Evolutionary conservation across 2,329 filamentous ascomycete genomes (phyloP).

Genomic region (Aspergillus tanneri): DNA sequence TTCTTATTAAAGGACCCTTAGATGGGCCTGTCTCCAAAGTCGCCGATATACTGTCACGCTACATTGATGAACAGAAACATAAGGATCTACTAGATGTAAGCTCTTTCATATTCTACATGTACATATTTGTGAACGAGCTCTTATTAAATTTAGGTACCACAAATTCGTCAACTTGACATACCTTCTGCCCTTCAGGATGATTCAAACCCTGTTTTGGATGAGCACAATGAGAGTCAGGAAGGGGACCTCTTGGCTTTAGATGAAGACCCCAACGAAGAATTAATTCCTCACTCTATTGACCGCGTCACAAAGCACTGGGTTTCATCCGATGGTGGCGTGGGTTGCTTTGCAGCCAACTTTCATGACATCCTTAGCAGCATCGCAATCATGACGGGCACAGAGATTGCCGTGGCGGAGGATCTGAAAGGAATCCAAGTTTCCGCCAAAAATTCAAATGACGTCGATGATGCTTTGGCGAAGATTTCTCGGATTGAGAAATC

Average conservation of each 20-base stretch:
- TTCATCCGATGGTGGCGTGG: constrained; percentile 20
- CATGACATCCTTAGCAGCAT: constrained; percentile 23
- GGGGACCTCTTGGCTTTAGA: constrained; percentile 16
- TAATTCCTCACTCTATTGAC: constrained; percentile 10
- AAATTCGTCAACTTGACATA: constrained; percentile 28
- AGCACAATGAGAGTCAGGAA: constrained; percentile 3
- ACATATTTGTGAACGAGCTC: not conserved
- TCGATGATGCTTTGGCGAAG: constrained; percentile 30
- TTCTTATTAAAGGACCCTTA: constrained; percentile 26
- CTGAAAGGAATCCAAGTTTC: constrained; percentile 27
- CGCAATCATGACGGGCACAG: constrained; percentile 28
- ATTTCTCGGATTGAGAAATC: constrained; percentile 29
- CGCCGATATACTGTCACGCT: constrained; percentile 18
- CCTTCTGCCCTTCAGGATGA: constrained; percentile 15
- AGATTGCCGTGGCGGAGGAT: constrained; percentile 23
- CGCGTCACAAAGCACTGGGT: constrained; percentile 26
- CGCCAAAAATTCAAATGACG: constrained; percentile 21
- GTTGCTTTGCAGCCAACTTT: constrained; percentile 24
- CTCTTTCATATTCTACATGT: not conserved
- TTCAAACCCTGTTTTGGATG: not conserved
- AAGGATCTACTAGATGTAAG: constrained; percentile 37
- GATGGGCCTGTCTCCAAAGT: constrained; percentile 13
- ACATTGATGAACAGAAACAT: constrained; percentile 31
- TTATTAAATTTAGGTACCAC: constrained; percentile 22
- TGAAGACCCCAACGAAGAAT: constrained; percentile 17